phyloP scores from a whole-genome alignment of 2,329 filamentous ascomycete species.

The Corynespora cassiicola region DNA sequence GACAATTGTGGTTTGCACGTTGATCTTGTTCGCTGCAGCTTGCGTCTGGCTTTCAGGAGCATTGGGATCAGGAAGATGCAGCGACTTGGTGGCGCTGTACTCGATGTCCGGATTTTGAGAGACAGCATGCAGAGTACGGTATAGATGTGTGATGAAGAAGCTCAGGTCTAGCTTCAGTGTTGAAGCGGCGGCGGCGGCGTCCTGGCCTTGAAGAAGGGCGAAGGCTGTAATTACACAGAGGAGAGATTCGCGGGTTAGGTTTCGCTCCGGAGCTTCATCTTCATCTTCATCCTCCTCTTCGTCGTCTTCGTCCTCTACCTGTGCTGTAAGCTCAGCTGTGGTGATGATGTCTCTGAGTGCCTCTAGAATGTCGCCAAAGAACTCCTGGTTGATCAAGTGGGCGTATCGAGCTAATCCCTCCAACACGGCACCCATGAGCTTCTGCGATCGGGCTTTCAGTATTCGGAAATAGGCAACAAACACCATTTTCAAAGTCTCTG shows the following conservation, averaged over 20 bases:
- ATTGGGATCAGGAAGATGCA: constrained; percentile 73
- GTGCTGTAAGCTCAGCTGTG: constrained; percentile 64
- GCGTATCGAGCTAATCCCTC: constrained; percentile 94
- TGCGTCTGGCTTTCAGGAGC: constrained; percentile 45
- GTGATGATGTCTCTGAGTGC: constrained; percentile 91
- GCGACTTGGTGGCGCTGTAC: constrained; percentile 74
- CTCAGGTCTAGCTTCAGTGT: constrained; percentile 87
- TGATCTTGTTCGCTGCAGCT: constrained; percentile 72
- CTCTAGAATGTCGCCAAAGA: constrained; percentile 95
- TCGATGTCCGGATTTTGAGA: constrained; percentile 87
- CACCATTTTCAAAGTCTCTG: constrained; percentile 93
- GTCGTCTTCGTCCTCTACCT: constrained; percentile 51
- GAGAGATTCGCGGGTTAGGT: constrained; percentile 86
- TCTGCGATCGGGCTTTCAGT: constrained; percentile 79
- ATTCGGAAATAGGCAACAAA: constrained; percentile 96
- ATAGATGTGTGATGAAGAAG: constrained; percentile 95
- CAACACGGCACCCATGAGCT: constrained; percentile 94
- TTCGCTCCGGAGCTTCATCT: constrained; percentile 52
- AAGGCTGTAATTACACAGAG: constrained; percentile 97
- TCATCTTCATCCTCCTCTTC: constrained; percentile 60
- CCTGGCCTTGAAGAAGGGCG: constrained; percentile 93
- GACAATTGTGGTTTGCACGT: constrained; percentile 93
- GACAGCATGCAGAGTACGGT: constrained; percentile 80
- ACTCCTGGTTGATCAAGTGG: constrained; percentile 98
- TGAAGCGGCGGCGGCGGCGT: constrained; percentile 82